Base-by-base conservation (phyloP, 352 stramenopile species). In the Globisporangium recalcitrans region DNA sequence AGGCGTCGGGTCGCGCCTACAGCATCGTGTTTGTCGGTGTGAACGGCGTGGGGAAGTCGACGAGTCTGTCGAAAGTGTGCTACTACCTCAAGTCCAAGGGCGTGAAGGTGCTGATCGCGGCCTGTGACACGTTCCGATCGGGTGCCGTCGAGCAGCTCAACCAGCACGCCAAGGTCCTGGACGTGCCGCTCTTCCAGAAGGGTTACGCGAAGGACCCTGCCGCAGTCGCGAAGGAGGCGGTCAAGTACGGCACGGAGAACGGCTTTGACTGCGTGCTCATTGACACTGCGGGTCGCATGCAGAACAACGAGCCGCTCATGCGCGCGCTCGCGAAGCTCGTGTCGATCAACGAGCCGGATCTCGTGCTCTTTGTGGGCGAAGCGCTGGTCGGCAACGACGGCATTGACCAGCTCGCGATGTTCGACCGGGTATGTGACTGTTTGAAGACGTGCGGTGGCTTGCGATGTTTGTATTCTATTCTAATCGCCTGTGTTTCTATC, bases 261-360 rank as follows among this genome's bases (percentile, higher is more conserved):
- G 87, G 85, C 16, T 97, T 95, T 72, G 97, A 99, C 75, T 98
- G 98, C 31, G 97, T 99, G 44, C 80, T 99, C 22, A 97, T 99
- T 27, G 97, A 99, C 78, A 99, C 97, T 19, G 97, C 97, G 22
- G 97, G 97, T 27, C 84, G 97, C 16, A 99, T 99, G 96, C 97
- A 99, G 80, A 99, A 99, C 78, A 99, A 99, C 74, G 91, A 98
- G 62, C 95, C 96, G 47, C 80, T 99, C 34, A 99, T 99, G 97
- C 95, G 96, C 55, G 96, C 96, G 11, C 77, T 99, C 19, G 93
- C 95, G 36, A 99, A 98, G 73, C 80, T 99, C 13, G 92, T 99
- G 29, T 94, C 84, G 8, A 95, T 97, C 64, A 99, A 98, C 68
- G 80, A 98, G 59, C 97, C 97, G 0, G 97, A 99, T 71, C 85